Conservation (phyloP, 140 eudicot genomes). For the Bidens hawaiensis region DNA sequence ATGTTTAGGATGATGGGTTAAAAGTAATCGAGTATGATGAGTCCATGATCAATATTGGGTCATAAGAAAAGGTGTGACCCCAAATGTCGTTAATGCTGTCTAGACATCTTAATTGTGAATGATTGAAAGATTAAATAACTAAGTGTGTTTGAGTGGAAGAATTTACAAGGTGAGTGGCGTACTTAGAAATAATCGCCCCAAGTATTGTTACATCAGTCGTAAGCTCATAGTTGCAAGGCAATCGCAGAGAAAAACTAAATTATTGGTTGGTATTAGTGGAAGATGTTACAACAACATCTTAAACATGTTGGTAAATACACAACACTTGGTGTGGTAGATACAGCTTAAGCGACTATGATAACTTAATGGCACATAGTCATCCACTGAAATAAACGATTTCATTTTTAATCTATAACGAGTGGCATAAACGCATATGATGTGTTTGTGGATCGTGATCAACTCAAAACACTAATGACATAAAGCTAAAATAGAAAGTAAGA, state of each 20-base stretch:
- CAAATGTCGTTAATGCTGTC: no score
- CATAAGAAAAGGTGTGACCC: no score
- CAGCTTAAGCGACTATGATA: not conserved
- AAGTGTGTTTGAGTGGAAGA: not conserved
- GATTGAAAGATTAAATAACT: not conserved
- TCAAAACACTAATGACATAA: not conserved
- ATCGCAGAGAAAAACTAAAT: not conserved
- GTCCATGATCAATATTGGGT: no score
- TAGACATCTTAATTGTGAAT: not conserved
- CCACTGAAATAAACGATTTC: no score
- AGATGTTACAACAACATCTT: no score
- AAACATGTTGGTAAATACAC: not conserved
- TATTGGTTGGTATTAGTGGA: no score
- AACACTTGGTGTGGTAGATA: not conserved
- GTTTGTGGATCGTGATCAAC: not conserved
- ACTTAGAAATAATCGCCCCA: not conserved
- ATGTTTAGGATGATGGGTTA: not conserved
- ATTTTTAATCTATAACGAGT: not conserved
- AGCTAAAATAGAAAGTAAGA: not conserved
- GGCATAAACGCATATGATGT: not conserved
- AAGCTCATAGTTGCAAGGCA: not conserved
- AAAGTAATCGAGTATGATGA: not conserved
- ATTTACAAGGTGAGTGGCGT: not conserved
- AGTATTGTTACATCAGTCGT: not conserved
- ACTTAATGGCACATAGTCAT: not conserved